Percentiles rank a stretch among this genome's conserved stretches.
phyloP scores from a whole-genome alignment of 2,329 filamentous ascomycete genomes.

The Penicillium sp. region DNA sequence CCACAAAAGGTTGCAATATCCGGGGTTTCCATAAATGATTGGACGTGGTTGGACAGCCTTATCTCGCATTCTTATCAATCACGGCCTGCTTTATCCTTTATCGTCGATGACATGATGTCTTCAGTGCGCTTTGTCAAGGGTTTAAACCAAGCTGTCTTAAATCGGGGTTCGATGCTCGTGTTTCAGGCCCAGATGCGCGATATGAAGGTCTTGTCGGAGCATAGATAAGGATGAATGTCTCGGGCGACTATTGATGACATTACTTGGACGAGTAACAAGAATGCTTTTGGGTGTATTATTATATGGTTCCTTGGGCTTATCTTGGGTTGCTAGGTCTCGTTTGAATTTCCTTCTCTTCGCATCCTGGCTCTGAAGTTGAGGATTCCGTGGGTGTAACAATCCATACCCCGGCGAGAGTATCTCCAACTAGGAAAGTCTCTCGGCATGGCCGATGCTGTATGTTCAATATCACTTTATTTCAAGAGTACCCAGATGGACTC shows the following conservation, averaged over 20 bases:
- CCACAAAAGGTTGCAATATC: constrained; percentile 17
- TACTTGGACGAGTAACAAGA: no score
- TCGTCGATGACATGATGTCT: neutral
- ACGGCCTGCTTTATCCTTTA: neutral
- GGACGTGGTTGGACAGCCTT: constrained; percentile 11
- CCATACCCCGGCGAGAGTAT: no score
- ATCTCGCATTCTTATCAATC: constrained; percentile 13
- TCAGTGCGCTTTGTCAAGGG: neutral
- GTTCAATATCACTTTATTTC: neutral
- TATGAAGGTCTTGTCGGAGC: neutral
- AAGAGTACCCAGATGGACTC: neutral
- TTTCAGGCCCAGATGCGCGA: neutral
- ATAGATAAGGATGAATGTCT: neutral
- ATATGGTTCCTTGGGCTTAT: neutral
- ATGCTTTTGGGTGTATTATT: neutral
- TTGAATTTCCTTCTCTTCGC: neutral
- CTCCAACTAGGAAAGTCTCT: neutral
- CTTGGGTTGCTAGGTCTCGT: neutral
- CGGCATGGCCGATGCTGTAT: constrained; percentile 10
- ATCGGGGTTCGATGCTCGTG: neutral
- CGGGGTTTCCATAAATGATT: constrained; percentile 4
- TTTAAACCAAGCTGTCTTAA: neutral
- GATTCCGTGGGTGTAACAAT: no score
- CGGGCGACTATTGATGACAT: neutral
- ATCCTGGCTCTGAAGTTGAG: neutral